Evolutionary conservation across 75 land plant genomes (phyloP), one percentile per base, ranked within the genome.

Genomic region (Cupressus sempervirens): DNA sequence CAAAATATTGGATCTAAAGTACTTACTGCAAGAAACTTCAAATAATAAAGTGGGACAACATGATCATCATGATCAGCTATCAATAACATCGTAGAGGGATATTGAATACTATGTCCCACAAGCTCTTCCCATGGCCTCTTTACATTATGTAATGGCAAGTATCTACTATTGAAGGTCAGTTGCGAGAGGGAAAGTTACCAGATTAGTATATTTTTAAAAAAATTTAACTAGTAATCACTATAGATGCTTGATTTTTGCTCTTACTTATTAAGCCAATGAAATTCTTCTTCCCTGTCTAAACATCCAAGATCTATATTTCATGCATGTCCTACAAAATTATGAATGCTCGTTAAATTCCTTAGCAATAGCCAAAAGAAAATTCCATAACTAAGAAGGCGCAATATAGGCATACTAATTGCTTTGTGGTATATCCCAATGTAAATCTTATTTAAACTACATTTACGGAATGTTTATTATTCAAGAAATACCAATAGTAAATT

Each of bases 41-140:
- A 84, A 14, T 97, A 92, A 76, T 98, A 97, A 3, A 96, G 88
- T 54, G 99, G 99, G 74, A 98, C 99, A 74, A 96, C 99, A 10
- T 99, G 91, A 84, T 98, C 99, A 89, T 98, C 99, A 88, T 98
- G 99, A 86, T 98, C 99, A 53, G 99, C 99, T 29, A 99, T 98
- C 84, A 96, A 86, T 40, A 98, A 82, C 98, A 96, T 95, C 41
- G 91, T 95, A 8, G 99, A 46, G 62, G 99, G 99, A 45, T 98
- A 96, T 67, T 96, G 99, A 53, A 82, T 88, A 16, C 65, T 38
- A 32, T 79, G 75, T 76, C 79, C 84, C n/a, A 81, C 83, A 48
- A 48, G 41, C 80, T 87, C 54, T 40, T 98, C 96, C 99, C 99
- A 98, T 45, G 97, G 99, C 79, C 94, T 91, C 88, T 75, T 89